phyloP scores from a whole-genome alignment of 192 early-diverging fungal species.

The Piromyces sp. region DNA sequence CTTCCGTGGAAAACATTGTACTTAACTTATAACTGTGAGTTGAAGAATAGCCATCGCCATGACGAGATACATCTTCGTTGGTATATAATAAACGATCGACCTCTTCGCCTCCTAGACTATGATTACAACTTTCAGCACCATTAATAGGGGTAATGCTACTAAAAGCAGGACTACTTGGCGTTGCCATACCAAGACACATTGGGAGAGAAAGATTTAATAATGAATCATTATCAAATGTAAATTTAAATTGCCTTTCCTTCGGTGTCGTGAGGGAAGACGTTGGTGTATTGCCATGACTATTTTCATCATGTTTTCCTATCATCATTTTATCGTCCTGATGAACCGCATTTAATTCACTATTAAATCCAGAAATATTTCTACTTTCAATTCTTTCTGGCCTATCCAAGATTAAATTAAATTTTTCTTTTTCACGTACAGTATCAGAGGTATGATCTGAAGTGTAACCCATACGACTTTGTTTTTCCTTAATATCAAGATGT shows the following conservation, averaged over 20 bases:
- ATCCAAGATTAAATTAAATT: not conserved
- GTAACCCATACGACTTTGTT: not conserved
- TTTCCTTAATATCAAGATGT: not conserved
- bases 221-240: not conserved
- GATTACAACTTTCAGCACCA: not conserved
- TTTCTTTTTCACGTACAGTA: not conserved
- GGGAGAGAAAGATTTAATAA: not conserved
- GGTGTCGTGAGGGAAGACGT: not conserved
- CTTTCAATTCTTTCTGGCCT: not conserved
- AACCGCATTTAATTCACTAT: too few species aligned
- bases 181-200: not conserved
- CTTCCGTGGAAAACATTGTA: too few species aligned
- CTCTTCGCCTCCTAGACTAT: not conserved
- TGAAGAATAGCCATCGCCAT: not conserved
- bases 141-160: not conserved
- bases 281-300: not conserved
- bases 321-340: not conserved
- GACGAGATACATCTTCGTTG: not conserved
- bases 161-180: not conserved
- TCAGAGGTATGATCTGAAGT: not conserved
- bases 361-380: not conserved
- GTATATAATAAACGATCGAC: not conserved
- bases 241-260: not conserved
- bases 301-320: not conserved
- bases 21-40: not conserved